Evolutionary conservation across 495 filamentous ascomycete species (phyloP).

Genomic region (Penicillium dipodomyicola): DNA sequence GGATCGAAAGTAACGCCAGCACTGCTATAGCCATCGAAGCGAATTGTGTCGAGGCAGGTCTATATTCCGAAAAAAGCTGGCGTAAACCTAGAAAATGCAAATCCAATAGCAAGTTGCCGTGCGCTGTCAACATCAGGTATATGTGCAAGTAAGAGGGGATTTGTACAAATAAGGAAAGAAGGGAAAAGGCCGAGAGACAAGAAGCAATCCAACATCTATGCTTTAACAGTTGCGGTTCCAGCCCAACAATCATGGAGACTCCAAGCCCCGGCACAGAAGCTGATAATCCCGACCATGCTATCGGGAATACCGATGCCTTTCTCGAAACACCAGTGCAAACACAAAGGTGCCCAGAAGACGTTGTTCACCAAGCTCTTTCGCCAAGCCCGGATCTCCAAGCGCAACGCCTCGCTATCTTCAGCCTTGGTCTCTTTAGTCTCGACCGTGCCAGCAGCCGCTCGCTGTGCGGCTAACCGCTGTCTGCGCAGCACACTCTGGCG

Average conservation of each 20-base stretch:
- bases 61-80: neutral
- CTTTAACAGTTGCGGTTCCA: constrained; percentile 34
- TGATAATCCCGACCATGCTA: constrained; percentile 61
- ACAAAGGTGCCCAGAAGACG: constrained; percentile 58
- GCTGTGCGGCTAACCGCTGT: constrained; percentile 22
- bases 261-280: constrained; percentile 57
- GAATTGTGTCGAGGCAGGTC: neutral
- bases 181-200: constrained; percentile 1
- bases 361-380: constrained; percentile 49
- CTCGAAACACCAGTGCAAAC: constrained; percentile 79
- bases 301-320: constrained; percentile 68
- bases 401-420: constrained; percentile 36
- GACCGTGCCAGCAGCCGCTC: constrained; percentile 15
- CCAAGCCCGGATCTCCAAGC: constrained; percentile 46
- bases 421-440: constrained; percentile 31
- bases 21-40: neutral
- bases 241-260: constrained; percentile 38
- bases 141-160: constrained; percentile 16
- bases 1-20: neutral
- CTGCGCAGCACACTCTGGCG: constrained; percentile 45
- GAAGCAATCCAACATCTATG: constrained; percentile 8
- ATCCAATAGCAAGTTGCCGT: neutral
- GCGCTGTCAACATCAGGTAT: constrained; percentile 4
- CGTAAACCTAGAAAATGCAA: constrained; percentile 1
- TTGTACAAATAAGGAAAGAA: constrained; percentile 9